These are phyloP conservation scores for Gnetum montanum DNA, from an alignment of 75 land plant genomes.

Conservation along the genomic window DNA sequence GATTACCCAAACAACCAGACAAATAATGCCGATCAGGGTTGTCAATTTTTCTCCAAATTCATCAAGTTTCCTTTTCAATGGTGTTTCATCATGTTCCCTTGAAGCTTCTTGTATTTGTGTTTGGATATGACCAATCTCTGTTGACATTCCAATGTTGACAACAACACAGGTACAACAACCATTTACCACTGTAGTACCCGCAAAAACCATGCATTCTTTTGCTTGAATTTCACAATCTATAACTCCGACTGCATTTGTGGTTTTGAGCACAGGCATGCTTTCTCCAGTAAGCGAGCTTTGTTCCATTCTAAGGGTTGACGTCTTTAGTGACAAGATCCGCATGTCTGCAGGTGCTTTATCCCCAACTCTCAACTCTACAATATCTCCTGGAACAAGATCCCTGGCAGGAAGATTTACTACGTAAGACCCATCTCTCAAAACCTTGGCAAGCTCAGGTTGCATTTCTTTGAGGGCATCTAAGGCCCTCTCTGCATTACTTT, in stretches of 20 bases:
- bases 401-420: conserved; percentile 62
- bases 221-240: conserved; percentile 73
- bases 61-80: conserved; percentile 81
- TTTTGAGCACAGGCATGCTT: conserved; percentile 59
- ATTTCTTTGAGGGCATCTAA: conserved; percentile 82
- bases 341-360: conserved; percentile 92
- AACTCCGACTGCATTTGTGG: conserved; percentile 14
- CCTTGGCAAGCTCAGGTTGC: conserved; percentile 64
- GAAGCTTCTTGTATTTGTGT: conserved; percentile 80
- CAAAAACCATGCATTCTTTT: conserved; percentile 81
- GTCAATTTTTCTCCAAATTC: conserved; percentile 76
- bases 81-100: conserved; percentile 60
- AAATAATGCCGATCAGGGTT: conserved; percentile 52
- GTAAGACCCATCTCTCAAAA: conserved; percentile 43
- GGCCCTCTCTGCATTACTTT: conserved; percentile 85
- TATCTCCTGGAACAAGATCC: conserved; percentile 90
- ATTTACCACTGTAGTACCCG: conserved; percentile 83
- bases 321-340: conserved; percentile 48
- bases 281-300: conserved; percentile 88
- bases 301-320: conserved; percentile 65
- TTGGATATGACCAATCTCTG: conserved; percentile 87
- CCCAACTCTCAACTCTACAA: conserved; percentile 73
- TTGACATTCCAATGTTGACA: conserved; percentile 61
- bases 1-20: conserved; percentile 72
- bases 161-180: conserved; percentile 69